These are phyloP conservation scores for Ormosia semicastrata DNA, from an alignment of 306 rosid species.

Conservation along the genomic window DNA sequence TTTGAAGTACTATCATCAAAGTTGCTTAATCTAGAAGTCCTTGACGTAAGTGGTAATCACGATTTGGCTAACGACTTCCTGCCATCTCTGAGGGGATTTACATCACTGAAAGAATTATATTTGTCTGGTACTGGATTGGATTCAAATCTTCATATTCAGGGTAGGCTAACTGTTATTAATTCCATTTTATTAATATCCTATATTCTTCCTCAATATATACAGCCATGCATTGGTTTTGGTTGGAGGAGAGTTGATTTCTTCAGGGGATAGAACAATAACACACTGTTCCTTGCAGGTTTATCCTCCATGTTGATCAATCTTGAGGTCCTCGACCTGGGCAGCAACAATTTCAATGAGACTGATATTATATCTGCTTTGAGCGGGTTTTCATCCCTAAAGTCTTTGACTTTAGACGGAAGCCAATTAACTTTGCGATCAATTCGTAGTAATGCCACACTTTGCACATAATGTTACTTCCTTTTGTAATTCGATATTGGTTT, in stretches of 20 bases:
- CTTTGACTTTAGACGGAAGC: background rate
- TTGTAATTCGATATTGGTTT: too few species aligned
- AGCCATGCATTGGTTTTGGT: too few species aligned
- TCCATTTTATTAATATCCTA: too few species aligned
- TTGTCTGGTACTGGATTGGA: background rate
- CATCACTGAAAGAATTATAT: background rate
- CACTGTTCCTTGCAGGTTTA: background rate
- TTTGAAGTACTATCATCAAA: background rate
- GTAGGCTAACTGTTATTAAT: background rate
- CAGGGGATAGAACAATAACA: too few species aligned
- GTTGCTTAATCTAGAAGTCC: background rate
- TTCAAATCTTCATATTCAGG: slow-evolving; percentile 13
- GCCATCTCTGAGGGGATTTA: slow-evolving; percentile 2
- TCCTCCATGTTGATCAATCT: background rate
- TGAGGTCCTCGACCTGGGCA: background rate
- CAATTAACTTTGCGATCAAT: background rate
- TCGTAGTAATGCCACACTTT: background rate
- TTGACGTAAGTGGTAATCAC: background rate
- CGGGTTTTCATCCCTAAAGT: slow-evolving; percentile 15
- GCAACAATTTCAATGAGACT: background rate
- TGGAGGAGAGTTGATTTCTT: too few species aligned
- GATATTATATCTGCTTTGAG: background rate
- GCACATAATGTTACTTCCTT: background rate
- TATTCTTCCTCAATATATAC: too few species aligned
- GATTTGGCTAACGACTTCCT: background rate